Evolutionary conservation across 108 stramenopile species (phyloP), one percentile per base, ranked within the genome.

Genomic region (Nitzschia sp.): DNA sequence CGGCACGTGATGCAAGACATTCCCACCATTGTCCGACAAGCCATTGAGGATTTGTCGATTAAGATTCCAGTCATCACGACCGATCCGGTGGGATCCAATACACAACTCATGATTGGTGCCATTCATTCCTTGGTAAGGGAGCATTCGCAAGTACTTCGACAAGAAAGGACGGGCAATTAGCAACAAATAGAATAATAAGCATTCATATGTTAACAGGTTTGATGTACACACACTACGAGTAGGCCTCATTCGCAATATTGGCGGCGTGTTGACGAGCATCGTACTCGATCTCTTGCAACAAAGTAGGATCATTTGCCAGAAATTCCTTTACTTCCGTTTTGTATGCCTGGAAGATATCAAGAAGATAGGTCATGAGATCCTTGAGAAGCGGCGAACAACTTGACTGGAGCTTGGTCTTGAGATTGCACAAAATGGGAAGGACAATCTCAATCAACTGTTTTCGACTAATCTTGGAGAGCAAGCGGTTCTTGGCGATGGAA

Each of bases 361-460:
- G 80, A 21, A 97, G 77, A 71, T 91, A 96, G 3, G 38, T 48
- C 95, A 95, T 96, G 46, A 95, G 55, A 34, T 92, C 78, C 61
- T 83, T 82, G 25, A 96, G 82, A 60, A 97, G 64, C 2, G 96
- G 97, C 3, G 95, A 96, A 31, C 84, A 81, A 36, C 75, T 83
- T 55, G 66, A 67, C 60, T 97, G 95, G 56, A 98, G 80, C 13
- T 93, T 71, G 19, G 70, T 66, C 77, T 96, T 97, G 57, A 98
- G 69, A 42, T 92, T 91, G 70, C 90, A 83, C 31, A 98, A 74
- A 26, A 97, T 88, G 1, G 98, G 98, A 13, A 98, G 75, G n/a
- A 96, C 84, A 32, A 82, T 90, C 60, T 96, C 95, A 66, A 97
- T 80, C 67, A 96, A 61, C 59, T 98, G 98, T 72, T 96, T 96